Evolutionary conservation across 2,329 filamentous ascomycete species (phyloP), one percentile per base, ranked within the genome.

Genomic region (Pseudocercospora macadamiae): DNA sequence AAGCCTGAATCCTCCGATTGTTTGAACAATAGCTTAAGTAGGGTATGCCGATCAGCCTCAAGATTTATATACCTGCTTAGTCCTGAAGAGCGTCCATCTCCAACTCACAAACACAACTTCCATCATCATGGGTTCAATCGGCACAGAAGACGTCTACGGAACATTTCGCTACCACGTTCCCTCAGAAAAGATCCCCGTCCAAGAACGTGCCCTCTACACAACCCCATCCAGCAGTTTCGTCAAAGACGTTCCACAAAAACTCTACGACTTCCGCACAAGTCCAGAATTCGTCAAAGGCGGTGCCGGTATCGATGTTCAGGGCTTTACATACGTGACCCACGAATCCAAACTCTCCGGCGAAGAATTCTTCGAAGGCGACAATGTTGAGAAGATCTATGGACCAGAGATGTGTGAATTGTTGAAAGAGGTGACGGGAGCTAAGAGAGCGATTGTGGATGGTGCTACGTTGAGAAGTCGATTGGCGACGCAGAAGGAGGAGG

Each of bases 201-300:
- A 48, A 23, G 55, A 58, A 6, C 55, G 55, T 16, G 34, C 47
- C 14, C 28, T 53, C 30, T 58, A 53, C 49, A 34, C 28, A 4
- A 23, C 44, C 9, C 49, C 55, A 32, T 21, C 36, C 12, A 28
- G 25, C 37, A 58, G 47, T 25, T 9, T 25, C 14, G 34, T 53
- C 36, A 47, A 53, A 34, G 48, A 53, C 28, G 16, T 47, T n/a
- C 16, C 12, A 10, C 36, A 47, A 18, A 52, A 44, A 25, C 44
- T 55, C 14, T 34, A 55, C 30, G 53, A 55, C 25, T 32, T 49
- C 18, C 53, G 53, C 19, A 49, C 42, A 10, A 30, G 18, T 18
- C 10, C 42, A 14, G 18, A 32, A 12, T 25, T 55, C 18, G 32
- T 30, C 6, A 19, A 55, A 23, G 42, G 53, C 4, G 7, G 12